Conservation (phyloP, 225 moss, liverwort and hornwort genomes). For the Rhytidiadelphus loreus region DNA sequence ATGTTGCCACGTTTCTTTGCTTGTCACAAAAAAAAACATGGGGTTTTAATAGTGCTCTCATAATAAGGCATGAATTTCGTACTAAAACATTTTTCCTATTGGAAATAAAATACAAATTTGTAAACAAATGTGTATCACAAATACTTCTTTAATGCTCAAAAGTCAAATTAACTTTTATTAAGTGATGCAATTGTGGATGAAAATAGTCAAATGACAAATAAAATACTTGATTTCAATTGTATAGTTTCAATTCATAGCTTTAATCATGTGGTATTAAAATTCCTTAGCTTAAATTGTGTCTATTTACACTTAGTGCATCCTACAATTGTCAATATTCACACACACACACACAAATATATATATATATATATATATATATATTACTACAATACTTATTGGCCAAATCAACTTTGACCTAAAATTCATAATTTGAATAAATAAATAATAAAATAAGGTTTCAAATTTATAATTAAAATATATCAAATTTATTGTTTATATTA, state of each 20-base stretch:
- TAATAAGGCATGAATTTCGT: accelerated
- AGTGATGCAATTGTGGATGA: not conserved
- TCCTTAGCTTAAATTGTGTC: not conserved
- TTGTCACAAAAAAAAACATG: no score
- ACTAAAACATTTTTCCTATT: not conserved
- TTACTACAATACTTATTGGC: no score
- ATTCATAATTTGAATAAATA: no score
- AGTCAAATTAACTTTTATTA: not conserved
- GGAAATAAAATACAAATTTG: not conserved
- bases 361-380: no score
- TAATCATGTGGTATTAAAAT: not conserved
- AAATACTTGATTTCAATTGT: not conserved
- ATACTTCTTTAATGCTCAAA: not conserved
- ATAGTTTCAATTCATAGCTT: not conserved
- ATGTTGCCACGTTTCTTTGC: no score
- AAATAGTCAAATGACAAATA: not conserved
- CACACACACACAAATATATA: not conserved
- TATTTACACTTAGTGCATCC: not conserved
- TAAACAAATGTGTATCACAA: not conserved
- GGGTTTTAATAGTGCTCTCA: no score
- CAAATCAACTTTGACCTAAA: not conserved
- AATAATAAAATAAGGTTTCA: no score
- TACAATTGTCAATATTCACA: accelerated
- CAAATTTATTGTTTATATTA: no score
- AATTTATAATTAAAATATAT: no score